Evolutionary conservation across 257 asterid species (phyloP).

Genomic region (Rauvolfia tetraphylla): DNA sequence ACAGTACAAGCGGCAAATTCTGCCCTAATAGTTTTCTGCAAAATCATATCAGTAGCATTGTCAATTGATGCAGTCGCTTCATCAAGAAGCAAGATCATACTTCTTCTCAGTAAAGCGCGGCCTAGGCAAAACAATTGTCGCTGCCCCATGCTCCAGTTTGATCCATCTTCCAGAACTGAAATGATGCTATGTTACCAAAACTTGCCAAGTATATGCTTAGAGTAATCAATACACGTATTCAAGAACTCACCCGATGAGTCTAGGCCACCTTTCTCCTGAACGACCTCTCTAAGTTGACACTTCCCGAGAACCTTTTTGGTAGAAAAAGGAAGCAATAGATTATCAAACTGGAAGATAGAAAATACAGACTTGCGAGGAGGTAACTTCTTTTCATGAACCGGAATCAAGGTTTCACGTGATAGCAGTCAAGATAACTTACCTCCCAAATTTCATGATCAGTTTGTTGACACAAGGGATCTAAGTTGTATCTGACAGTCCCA

Average conservation of each 20-base stretch:
- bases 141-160: conserved; percentile 99
- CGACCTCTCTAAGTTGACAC: conserved; percentile 83
- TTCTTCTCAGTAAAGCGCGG: conserved; percentile 72
- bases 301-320: conserved; percentile 60
- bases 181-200: not conserved
- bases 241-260: conserved; percentile 66
- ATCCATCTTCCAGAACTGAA: conserved; percentile 88
- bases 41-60: conserved; percentile 80
- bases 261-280: conserved; percentile 77
- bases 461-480: conserved; percentile 81
- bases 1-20: conserved; percentile 83
- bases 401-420: not conserved
- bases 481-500: conserved; percentile 86
- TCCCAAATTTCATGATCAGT: conserved; percentile 81
- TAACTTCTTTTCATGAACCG: not conserved
- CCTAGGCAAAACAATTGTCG: conserved; percentile 86
- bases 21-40: conserved; percentile 77
- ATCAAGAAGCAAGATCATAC: conserved; percentile 81
- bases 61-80: conserved; percentile 98
- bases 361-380: not conserved
- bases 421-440: conserved; percentile 29
- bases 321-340: not conserved
- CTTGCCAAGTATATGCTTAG: not conserved
- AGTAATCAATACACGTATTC: not conserved
- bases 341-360: not conserved